These are phyloP conservation scores for Cavenderia fasciculata DNA, from an alignment of 78 protist species.

Conservation along the genomic window DNA sequence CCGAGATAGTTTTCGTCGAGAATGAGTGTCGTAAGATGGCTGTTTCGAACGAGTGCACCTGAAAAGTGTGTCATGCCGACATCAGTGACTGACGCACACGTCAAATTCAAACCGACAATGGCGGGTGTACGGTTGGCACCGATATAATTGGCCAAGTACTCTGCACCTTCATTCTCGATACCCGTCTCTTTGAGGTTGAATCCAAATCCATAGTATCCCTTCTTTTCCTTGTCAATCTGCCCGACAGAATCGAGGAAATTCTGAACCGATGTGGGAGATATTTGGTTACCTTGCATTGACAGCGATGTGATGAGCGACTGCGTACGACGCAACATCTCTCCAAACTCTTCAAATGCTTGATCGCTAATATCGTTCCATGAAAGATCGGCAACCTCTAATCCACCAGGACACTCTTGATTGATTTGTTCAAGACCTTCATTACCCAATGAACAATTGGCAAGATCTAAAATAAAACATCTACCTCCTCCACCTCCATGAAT, in stretches of 20 bases:
- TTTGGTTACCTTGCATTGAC: constrained; percentile 27
- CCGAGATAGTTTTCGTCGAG: constrained; percentile 68
- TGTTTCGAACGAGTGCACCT: not conserved
- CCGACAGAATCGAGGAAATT: constrained; percentile 13
- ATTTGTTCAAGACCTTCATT: constrained; percentile 37
- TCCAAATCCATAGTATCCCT: constrained; percentile 62
- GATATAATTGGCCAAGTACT: constrained; percentile 27
- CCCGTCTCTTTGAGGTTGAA: constrained; percentile 62
- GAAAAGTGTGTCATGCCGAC: constrained; percentile 33
- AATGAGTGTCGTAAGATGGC: constrained; percentile 31
- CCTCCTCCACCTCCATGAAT: constrained; percentile 12
- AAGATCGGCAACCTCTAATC: constrained; percentile 48
- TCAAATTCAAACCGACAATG: constrained; percentile 46
- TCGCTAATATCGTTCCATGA: constrained; percentile 60
- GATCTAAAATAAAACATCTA: constrained; percentile 56
- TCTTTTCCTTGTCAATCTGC: not conserved
- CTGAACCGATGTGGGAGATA: constrained; percentile 13
- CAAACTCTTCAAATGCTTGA: constrained; percentile 23
- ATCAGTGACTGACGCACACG: constrained; percentile 41
- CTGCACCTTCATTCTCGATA: constrained; percentile 72
- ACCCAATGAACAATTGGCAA: constrained; percentile 47
- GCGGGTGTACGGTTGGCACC: constrained; percentile 10
- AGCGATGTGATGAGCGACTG: constrained; percentile 31
- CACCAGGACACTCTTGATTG: constrained; percentile 9
- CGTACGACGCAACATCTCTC: not conserved